These are phyloP conservation scores for Plasmodium sp. DNA, from an alignment of 169 alveolate species.

Conservation along the genomic window DNA sequence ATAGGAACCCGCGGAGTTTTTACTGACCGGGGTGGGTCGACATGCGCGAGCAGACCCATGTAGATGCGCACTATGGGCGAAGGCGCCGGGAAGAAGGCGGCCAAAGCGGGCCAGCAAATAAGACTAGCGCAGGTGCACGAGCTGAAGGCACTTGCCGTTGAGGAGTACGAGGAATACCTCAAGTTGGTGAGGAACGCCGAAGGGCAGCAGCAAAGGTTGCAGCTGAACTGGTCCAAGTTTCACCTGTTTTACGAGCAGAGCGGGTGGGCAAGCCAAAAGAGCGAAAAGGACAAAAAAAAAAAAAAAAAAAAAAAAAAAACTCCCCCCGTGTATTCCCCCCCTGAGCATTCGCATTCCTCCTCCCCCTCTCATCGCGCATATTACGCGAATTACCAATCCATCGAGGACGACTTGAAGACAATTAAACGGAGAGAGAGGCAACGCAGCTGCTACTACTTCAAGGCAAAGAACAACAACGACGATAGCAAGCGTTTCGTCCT, in stretches of 20 bases:
- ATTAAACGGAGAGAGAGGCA: constrained; percentile 16
- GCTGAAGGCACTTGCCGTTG: constrained; percentile 23
- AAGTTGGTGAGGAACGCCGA: constrained; percentile 30
- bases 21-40: not conserved
- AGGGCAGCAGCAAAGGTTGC: constrained; percentile 18
- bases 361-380: not conserved
- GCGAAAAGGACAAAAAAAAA: not conserved
- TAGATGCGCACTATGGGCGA: not conserved
- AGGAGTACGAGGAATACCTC: constrained; percentile 55
- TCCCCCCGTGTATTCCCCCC: not conserved
- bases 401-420: constrained; percentile 56
- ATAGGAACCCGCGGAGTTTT: constrained; percentile 46
- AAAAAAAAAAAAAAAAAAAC: not conserved
- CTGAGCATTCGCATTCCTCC: not conserved
- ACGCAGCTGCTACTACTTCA: constrained; percentile 31
- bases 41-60: not conserved
- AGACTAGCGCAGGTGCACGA: constrained; percentile 21
- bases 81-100: not conserved
- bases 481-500: not conserved
- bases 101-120: constrained; percentile 10
- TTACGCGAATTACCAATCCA: constrained; percentile 13
- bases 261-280: not conserved
- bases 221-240: constrained; percentile 54
- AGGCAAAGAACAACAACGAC: constrained; percentile 9
- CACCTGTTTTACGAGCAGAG: constrained; percentile 50